Evolutionary conservation across 2,329 filamentous ascomycete species (phyloP), one percentile per base, ranked within the genome.

Genomic region (Colletotrichum tabaci): DNA sequence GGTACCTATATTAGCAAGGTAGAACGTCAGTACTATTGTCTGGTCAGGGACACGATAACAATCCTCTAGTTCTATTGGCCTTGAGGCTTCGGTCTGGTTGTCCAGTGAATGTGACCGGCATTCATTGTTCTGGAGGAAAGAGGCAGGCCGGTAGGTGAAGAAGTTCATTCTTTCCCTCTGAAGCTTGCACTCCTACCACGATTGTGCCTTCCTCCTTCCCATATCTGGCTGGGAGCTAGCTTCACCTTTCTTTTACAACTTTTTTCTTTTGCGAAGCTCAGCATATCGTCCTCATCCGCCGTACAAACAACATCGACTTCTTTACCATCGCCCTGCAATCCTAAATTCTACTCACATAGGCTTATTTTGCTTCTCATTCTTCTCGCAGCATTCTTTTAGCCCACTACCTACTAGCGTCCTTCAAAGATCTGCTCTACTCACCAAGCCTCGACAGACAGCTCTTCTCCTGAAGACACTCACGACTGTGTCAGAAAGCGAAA

Each of bases 151-250:
- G n/a, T 12, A 61, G 60, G 60, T 50, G 18, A 49, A 18, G 35
- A 18, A 40, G 13, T 16, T 40, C 16, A 23, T 21, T 61, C n/a
- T 21, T 61, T 61, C 60, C 46, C 16, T 61, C 46, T 42, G 30
- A 21, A 40, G 35, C 16, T 42, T 46, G 13, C 15, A 18, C 42
- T 56, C 5, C 35, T 23, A 1, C 15, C n/a, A 21, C 23, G 10
- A 13, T n/a, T 16, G n/a, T 12, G 12, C 30, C 60, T 61, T 61
- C 44, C 57, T 50, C 15, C 15, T 26, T 26, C 5, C 58, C 9
- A 38, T 3, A 10, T 38, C 35, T 38, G 35, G 35, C 8, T 38
- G 35, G 9, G 35, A 38, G 35, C 35, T 38, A 38, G 35, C 35
- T 38, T 38, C 30, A 35, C 30, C 8, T 35, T 8, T 38, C 8